Evolutionary conservation across 768 basidiomycete species (phyloP).

Genomic region (Galerina marginata): DNA sequence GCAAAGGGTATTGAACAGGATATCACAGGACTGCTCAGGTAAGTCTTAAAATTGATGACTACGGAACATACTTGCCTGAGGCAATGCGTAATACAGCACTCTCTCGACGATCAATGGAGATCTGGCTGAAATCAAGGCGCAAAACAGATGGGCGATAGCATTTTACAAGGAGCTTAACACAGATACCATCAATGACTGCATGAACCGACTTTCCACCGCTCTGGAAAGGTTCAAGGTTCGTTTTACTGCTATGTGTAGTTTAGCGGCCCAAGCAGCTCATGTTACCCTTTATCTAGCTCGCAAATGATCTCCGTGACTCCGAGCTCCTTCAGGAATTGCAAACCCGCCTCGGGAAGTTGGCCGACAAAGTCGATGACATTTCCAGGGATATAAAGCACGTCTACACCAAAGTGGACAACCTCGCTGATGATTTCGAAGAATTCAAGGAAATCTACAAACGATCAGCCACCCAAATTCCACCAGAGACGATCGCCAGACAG

Average conservation of each 20-base stretch:
- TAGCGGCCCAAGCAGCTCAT: background rate
- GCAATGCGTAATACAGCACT: constrained; percentile 6
- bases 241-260: background rate
- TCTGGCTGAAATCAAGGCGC: constrained; percentile 13
- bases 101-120: constrained; percentile 12
- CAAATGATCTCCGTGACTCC: background rate
- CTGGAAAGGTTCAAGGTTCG: constrained; percentile 17
- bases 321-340: background rate
- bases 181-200: constrained; percentile 15
- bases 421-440: background rate
- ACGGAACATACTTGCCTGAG: constrained; percentile 3
- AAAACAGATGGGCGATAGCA: constrained; percentile 17
- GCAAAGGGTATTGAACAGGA: background rate
- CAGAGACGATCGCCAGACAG: background rate
- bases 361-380: too few relatives aligned
- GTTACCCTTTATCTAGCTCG: background rate
- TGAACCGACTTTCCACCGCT: constrained; percentile 10
- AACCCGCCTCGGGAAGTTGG: background rate
- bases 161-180: constrained; percentile 16
- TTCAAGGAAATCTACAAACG: background rate
- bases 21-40: background rate
- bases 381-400: background rate
- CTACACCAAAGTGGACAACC: background rate
- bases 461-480: background rate
- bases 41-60: background rate